phyloP scores from a whole-genome alignment of 345 rosid species.

The Syzygium aromaticum region DNA sequence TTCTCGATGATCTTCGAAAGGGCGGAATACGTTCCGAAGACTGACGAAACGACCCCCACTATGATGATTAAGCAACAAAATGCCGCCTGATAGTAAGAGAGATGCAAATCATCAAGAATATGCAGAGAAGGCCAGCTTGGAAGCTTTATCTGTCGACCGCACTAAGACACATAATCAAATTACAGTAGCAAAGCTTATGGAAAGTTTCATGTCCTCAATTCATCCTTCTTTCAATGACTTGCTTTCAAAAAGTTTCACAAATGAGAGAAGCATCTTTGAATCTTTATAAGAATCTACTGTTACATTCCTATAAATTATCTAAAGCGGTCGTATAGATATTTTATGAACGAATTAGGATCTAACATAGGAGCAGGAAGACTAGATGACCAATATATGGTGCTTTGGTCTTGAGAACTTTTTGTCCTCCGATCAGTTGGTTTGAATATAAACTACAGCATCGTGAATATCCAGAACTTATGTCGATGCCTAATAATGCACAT shows the following conservation, averaged over 20 bases:
- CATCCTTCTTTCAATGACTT: neutral
- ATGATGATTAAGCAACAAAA: conserved; percentile 46
- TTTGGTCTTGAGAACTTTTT: neutral
- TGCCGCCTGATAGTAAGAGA: conserved; percentile 23
- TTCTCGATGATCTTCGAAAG: conserved; percentile 51
- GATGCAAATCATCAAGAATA: neutral
- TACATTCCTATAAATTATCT: neutral
- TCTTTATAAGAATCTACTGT: neutral
- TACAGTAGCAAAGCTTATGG: neutral
- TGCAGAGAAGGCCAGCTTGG: neutral
- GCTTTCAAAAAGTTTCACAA: neutral
- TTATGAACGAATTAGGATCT: neutral
- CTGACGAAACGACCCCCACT: conserved; percentile 62
- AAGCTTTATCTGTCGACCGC: neutral
- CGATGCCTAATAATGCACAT: neutral
- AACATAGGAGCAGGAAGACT: neutral
- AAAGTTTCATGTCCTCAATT: neutral
- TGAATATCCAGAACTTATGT: neutral
- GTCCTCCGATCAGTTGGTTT: neutral
- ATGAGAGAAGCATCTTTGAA: neutral
- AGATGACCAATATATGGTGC: neutral
- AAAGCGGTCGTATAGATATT: neutral
- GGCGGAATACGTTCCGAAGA: conserved; percentile 62
- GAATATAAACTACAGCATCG: neutral
- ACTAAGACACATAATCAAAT: neutral